Base-by-base conservation (phyloP, 192 early-diverging fungal genomes). In the Dimargaris xerosporica region DNA sequence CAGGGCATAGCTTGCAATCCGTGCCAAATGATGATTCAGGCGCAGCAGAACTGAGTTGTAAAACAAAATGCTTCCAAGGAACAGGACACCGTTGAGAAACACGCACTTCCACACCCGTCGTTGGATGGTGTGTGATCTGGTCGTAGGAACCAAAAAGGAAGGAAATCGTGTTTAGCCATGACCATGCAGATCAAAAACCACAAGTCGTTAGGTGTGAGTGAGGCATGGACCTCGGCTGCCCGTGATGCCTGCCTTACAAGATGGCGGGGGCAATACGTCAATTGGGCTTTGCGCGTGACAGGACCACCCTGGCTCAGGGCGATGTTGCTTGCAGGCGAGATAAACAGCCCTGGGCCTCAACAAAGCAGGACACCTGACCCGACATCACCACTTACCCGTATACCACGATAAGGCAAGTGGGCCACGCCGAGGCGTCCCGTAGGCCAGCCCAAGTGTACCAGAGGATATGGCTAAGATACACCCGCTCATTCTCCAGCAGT, bases 11-110 rank as follows among this genome's bases (percentile, higher is more conserved):
- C 46, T 23, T 44, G 21, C 58, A 23, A 50, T 52, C 47, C 29
- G 47, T 50, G 17, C 16, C 62, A 41, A 30, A 72, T 47, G 16
- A 55, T 56, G 54, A 23, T 66, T 48, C 26, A 66, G 59, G 13
- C 69, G 72, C 26, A 69, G 29, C 7, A 73, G 43, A 43, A 72
- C 39, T 28, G 46, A 25, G 34, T 79, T 62, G 48, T 76, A 77
- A 29, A 78, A 61, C 50, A 79, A 47, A 29, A 79, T 75, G 48
- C 74, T 77, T 16, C 76, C 74, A 39, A 81, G 68, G 61, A 81
- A 78, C n/a, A 82, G 44, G 29, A 73, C 42, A 5, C 77, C 79
- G 51, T 78, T 81, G 16, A 82, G 68, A 17, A 75, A 16, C 4
- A 80, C 34, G 64, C 74, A 78, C 52, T 76, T 76, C 55, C 75